phyloP scores from a whole-genome alignment of 495 filamentous ascomycete genomes.

The Geoglossum glabrum region DNA sequence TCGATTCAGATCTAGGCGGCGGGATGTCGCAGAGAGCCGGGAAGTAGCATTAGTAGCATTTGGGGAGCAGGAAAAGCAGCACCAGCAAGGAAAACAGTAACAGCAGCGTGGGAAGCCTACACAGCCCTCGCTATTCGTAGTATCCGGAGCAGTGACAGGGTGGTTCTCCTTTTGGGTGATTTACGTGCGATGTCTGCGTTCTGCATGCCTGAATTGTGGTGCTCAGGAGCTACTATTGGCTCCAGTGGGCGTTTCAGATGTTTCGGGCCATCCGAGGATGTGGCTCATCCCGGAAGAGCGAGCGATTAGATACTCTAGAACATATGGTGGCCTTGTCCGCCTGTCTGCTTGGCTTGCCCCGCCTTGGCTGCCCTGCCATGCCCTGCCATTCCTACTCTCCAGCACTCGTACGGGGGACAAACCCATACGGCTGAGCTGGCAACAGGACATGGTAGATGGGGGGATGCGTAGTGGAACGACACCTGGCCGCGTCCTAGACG shows the following conservation, averaged over 20 bases:
- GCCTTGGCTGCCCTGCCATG: neutral
- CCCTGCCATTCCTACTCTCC: neutral
- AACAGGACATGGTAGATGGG: neutral
- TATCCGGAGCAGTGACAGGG: neutral
- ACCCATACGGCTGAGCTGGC: neutral
- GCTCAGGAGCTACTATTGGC: neutral
- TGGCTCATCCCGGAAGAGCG: neutral
- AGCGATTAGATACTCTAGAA: neutral
- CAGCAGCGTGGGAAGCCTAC: neutral
- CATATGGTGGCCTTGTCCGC: neutral
- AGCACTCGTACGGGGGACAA: neutral
- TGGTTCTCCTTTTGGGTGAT: neutral
- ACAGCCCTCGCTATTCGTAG: neutral
- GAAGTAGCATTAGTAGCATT: neutral
- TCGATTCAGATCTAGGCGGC: conserved; percentile 1
- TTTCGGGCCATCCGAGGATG: neutral
- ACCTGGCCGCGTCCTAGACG: neutral
- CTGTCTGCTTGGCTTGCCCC: neutral
- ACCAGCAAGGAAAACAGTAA: neutral
- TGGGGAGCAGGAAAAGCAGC: neutral
- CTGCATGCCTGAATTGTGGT: neutral
- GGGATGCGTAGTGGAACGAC: neutral
- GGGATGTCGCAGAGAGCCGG: neutral
- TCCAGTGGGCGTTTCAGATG: neutral
- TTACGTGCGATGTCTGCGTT: neutral